A percentile compares a stretch with the other conserved stretches of the same genome.
Conservation (phyloP, 306 rosid genomes). For the Gastrolobium bilobum region DNA sequence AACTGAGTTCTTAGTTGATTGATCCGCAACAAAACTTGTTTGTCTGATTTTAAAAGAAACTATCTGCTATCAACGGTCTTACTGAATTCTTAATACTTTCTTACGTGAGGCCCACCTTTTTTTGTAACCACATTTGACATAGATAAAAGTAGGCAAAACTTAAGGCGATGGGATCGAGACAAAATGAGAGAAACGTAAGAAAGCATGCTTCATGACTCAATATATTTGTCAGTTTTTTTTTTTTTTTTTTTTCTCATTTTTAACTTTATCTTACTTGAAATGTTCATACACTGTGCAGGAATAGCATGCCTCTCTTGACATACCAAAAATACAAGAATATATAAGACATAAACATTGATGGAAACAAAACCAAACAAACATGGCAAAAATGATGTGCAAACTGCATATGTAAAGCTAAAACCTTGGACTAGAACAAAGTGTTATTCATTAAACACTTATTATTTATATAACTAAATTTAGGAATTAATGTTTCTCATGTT, state of each 20-base stretch:
- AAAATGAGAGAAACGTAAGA: neutral
- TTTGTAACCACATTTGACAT: neutral
- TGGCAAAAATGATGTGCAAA: too few relatives aligned
- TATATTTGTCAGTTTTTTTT: neutral
- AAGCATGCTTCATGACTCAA: neutral
- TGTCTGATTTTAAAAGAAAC: neutral
- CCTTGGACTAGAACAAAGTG: too few relatives aligned
- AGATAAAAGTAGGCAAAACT: neutral
- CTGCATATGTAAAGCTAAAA: too few relatives aligned
- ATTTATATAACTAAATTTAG: too few relatives aligned
- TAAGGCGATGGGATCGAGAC: neutral
- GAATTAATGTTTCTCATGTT: too few relatives aligned
- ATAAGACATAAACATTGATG: too few relatives aligned
- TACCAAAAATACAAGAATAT: neutral
- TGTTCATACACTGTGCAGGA: neutral
- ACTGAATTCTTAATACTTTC: neutral
- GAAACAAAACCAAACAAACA: too few relatives aligned
- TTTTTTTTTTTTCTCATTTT: neutral
- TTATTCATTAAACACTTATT: too few relatives aligned
- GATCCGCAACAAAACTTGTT: neutral
- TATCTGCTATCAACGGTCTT: neutral
- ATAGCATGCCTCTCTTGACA: neutral
- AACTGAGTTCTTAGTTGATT: neutral
- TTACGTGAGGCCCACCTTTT: neutral
- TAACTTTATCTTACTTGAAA: neutral